A percentile compares a stretch with the other conserved stretches of the same genome.
phyloP scores from a whole-genome alignment of 345 rosid species.

The Arabidopsis suecica region DNA sequence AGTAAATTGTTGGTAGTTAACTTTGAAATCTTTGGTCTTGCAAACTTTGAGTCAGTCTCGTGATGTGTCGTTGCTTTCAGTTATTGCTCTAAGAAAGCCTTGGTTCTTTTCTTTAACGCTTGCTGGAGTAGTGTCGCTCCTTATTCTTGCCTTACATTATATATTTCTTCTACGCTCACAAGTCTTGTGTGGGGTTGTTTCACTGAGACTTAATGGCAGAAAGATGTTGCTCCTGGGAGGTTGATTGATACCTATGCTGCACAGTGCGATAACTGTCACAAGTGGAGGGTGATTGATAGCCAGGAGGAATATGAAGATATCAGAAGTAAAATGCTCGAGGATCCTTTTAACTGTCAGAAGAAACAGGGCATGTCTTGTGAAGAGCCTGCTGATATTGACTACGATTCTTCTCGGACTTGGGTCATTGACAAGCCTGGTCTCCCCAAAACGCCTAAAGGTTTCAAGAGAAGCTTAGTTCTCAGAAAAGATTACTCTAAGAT shows the following conservation, averaged over 20 bases:
- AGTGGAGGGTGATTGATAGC: conserved; percentile 74
- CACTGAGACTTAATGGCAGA: conserved; percentile 10
- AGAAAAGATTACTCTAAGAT: conserved; percentile 79
- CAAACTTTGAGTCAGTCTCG: not conserved
- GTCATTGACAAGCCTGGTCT: conserved; percentile 83
- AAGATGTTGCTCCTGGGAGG: conserved; percentile 32
- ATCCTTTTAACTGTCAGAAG: conserved; percentile 60
- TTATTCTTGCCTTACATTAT: not conserved
- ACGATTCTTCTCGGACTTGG: conserved; percentile 71
- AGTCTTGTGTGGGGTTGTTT: not conserved
- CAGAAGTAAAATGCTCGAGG: conserved; percentile 57
- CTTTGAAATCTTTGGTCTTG: not conserved
- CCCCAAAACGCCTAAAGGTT: conserved; percentile 86
- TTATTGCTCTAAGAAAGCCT: too few relatives aligned
- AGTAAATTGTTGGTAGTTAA: too few relatives aligned
- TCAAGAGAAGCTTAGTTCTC: conserved; percentile 73
- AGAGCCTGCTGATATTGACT: conserved; percentile 72
- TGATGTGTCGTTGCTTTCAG: not conserved
- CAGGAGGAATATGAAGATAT: conserved; percentile 80
- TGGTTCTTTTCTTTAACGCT: too few relatives aligned
- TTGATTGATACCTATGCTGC: conserved; percentile 73
- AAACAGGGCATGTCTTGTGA: conserved; percentile 63
- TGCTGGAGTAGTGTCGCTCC: not conserved
- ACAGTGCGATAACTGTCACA: conserved; percentile 72
- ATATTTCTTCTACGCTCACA: not conserved